phyloP scores from a whole-genome alignment of 2,329 filamentous ascomycete genomes.

The Aspergillus aculeatinus region DNA sequence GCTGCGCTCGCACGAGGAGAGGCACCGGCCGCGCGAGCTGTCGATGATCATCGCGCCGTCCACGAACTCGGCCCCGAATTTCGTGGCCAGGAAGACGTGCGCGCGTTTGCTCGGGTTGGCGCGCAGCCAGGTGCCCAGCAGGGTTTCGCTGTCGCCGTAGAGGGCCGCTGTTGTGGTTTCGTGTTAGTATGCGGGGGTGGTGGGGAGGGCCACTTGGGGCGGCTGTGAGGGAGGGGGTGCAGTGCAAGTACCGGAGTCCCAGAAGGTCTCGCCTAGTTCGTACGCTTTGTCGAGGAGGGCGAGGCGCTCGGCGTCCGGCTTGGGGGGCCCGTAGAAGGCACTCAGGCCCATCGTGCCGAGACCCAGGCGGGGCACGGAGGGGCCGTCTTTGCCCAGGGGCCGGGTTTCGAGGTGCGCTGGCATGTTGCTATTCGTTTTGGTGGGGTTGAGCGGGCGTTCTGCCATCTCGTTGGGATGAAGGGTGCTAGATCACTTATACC shows the following conservation, averaged over 20 bases:
- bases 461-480: too few relatives aligned
- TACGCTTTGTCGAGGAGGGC: slow-evolving; percentile 33
- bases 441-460: not conserved
- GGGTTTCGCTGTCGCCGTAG: slow-evolving; percentile 31
- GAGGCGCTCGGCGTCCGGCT: slow-evolving; percentile 15
- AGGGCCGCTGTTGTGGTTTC: slow-evolving; percentile 23
- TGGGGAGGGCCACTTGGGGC: not conserved
- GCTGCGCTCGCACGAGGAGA: slow-evolving; percentile 36
- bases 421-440: not conserved
- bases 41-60: slow-evolving; percentile 25
- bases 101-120: slow-evolving; percentile 35
- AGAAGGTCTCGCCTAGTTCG: slow-evolving; percentile 30
- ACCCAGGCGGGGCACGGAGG: slow-evolving; percentile 24
- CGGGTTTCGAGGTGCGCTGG: slow-evolving; percentile 1
- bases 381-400: slow-evolving; percentile 21
- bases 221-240: not conserved
- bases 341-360: slow-evolving; percentile 30
- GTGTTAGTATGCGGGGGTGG: not conserved
- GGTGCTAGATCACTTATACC: not conserved
- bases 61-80: slow-evolving; percentile 33
- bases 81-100: slow-evolving; percentile 44
- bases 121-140: slow-evolving; percentile 43
- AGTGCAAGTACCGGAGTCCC: slow-evolving; percentile 23
- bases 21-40: slow-evolving; percentile 38
- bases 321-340: slow-evolving; percentile 21